Base-by-base conservation (phyloP, 2,329 filamentous ascomycete species). In the Fusarium sp. region DNA sequence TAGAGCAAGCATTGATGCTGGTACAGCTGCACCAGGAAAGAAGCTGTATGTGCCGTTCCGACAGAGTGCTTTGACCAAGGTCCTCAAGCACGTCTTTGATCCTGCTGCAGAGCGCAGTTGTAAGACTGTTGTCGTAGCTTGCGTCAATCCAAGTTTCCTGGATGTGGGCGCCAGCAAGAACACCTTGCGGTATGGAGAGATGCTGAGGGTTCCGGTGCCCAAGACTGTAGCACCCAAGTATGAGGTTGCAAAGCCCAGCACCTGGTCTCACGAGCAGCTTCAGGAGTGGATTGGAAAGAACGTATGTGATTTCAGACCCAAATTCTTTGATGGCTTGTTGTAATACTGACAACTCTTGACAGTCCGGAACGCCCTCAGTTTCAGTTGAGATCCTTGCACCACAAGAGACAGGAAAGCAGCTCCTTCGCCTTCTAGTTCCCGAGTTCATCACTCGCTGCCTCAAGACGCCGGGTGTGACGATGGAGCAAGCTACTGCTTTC, bases 81-180 rank as follows among this genome's bases (percentile, higher is more conserved):
- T 86, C 0, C 79, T 87, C 57, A 88, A 88, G 72, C 86, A 87
- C 58, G 82, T 87, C 13, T 87, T 88, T 72, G 86, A 88, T 70
- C 85, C 86, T 0, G 68, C 80, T 0, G 78, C 81, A 14, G 75
- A 74, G n/a, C 80, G 82, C 0, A 75, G 72, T 14, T 86, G 83
- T 79, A 85, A 81, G 76, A 88, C 85, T 3, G 82, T 85, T 1
- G 83, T 88, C 2, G 77, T 88, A 14, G 86, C 85, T 5, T 88
- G 86, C 65, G 82, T 87, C 7, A 88, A 86, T 60, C 86, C 86
- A 0, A 85, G 84, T 67, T 79, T 87, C 20, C 78, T 81, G 2
- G 86, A 88, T 65, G 79, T 84, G 0, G 81, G 79, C 1, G 80
- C 86, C 0, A 86, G 81, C 73, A 87, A 84, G 72, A 89, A 88